These are phyloP conservation scores for Dovyalis caffra DNA, from an alignment of 345 rosid genomes.

Conservation along the genomic window DNA sequence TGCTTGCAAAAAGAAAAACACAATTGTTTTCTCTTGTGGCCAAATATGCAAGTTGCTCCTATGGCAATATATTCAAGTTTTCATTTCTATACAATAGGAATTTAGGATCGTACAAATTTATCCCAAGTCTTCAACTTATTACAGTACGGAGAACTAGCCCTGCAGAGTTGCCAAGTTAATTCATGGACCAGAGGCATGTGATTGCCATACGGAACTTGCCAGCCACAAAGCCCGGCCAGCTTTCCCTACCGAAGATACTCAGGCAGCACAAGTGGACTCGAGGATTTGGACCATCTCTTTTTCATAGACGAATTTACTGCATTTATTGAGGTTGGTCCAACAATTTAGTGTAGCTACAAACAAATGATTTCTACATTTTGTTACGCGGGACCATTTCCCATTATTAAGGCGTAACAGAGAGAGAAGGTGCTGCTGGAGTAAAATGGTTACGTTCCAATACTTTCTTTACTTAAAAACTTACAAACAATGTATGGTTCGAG, in stretches of 20 bases:
- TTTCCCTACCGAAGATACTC: constrained; percentile 16
- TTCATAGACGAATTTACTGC: constrained; percentile 14
- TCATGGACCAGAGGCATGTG: constrained; percentile 49
- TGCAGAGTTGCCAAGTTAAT: too few species aligned
- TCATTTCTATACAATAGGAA: too few species aligned
- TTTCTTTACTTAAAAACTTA: too few species aligned
- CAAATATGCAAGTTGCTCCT: too few species aligned
- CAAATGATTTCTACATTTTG: constrained; percentile 1
- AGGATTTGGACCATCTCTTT: constrained; percentile 37
- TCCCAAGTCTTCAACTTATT: too few species aligned
- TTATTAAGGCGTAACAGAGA: too few species aligned
- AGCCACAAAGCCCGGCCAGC: constrained; percentile 4
- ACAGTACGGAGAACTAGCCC: background rate
- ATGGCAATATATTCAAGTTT: too few species aligned
- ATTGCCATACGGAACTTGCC: constrained; percentile 16
- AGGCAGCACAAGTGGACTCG: constrained; percentile 29
- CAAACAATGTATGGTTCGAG: too few species aligned
- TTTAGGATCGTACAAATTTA: too few species aligned
- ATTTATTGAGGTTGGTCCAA: constrained; percentile 44
- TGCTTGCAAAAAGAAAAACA: background rate
- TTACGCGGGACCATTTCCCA: constrained; percentile 35
- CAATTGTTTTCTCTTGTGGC: background rate
- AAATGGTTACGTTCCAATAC: background rate
- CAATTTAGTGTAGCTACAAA: constrained; percentile 12
- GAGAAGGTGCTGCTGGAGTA: too few species aligned